phyloP scores from a whole-genome alignment of 202 grass and related monocot genomes.

The Sporobolus alterniflorus region DNA sequence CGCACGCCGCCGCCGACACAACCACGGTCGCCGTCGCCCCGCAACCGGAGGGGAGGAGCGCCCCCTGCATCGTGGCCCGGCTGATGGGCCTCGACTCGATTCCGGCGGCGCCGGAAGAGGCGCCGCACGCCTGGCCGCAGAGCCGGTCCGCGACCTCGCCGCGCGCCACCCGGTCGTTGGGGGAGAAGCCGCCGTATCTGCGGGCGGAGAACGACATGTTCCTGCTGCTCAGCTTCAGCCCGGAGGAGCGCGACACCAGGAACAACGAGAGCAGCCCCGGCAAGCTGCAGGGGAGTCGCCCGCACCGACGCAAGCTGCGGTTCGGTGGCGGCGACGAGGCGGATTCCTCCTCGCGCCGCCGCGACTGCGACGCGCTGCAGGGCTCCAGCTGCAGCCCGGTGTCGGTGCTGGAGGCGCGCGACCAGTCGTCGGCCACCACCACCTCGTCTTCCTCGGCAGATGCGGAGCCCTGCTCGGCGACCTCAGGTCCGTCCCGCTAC shows the following conservation, averaged over 20 bases:
- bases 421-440: constrained; percentile 26
- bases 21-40: neutral
- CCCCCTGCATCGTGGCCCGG: constrained; percentile 81
- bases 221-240: constrained; percentile 83
- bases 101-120: constrained; percentile 17
- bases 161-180: constrained; percentile 36
- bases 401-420: constrained; percentile 67
- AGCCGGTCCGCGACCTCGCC: no score
- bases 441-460: constrained; percentile 33
- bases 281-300: constrained; percentile 21
- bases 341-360: neutral
- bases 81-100: constrained; percentile 94
- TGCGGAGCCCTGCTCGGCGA: constrained; percentile 44
- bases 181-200: constrained; percentile 61
- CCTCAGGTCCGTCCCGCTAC: constrained; percentile 64
- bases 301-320: constrained; percentile 21
- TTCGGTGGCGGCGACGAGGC: constrained; percentile 9
- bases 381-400: constrained; percentile 79
- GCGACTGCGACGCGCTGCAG: constrained; percentile 24
- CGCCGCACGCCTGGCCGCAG: neutral
- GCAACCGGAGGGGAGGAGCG: constrained; percentile 34
- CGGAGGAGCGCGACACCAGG: constrained; percentile 29
- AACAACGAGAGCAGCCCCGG: neutral
- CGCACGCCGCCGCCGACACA: neutral
- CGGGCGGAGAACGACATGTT: constrained; percentile 80